Evolutionary conservation across 768 basidiomycete species (phyloP).

Genomic region (Lentinula sp.): DNA sequence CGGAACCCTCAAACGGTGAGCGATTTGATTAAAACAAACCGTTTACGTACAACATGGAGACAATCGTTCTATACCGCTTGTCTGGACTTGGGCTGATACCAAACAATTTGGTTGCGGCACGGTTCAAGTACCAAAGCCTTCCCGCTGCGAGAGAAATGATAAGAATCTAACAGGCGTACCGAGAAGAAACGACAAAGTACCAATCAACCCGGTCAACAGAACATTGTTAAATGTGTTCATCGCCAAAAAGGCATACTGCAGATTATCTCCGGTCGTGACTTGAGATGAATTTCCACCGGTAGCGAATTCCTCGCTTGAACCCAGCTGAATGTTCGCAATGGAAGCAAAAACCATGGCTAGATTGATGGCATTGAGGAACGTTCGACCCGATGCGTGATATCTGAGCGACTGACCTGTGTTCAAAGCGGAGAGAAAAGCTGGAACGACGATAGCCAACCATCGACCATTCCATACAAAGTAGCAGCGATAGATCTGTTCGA

Average conservation of each 20-base stretch:
- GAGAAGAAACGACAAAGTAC: background rate
- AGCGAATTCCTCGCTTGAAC: conserved; percentile 2
- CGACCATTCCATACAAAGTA: conserved; percentile 4
- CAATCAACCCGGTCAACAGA: conserved; percentile 4
- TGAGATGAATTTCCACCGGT: background rate
- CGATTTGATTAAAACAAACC: background rate
- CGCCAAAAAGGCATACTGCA: conserved; percentile 2
- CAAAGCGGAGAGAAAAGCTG: background rate
- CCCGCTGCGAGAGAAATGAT: background rate
- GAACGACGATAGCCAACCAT: background rate
- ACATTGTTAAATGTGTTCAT: conserved; percentile 4
- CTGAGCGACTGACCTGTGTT: background rate
- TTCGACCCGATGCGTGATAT: background rate
- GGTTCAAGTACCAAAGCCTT: conserved; percentile 3
- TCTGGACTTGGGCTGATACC: background rate
- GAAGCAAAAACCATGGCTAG: background rate
- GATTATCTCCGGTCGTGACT: background rate
- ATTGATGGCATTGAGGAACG: background rate
- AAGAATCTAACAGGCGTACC: background rate
- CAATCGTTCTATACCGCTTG: background rate
- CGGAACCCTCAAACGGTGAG: background rate
- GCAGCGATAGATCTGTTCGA: background rate
- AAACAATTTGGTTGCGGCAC: background rate
- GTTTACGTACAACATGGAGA: conserved; percentile 3
- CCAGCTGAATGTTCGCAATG: background rate